Percentiles rank a stretch among this genome's conserved stretches.
Conservation (phyloP, 371 early-diverging fungal species). For the Syncephalastrum sp. region DNA sequence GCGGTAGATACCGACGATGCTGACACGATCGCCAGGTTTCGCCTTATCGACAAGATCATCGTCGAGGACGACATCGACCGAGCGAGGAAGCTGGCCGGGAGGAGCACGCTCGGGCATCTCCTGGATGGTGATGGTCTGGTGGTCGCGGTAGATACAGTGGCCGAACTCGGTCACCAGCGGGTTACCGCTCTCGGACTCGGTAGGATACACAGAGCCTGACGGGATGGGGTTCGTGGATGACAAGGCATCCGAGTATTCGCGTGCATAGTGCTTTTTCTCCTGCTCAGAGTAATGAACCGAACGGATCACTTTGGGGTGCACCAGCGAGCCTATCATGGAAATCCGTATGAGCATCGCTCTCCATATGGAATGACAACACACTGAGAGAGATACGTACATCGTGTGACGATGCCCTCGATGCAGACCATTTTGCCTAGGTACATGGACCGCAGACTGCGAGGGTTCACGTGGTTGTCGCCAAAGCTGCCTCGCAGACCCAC, state of each 20-base stretch:
- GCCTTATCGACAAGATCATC: conserved; percentile 96
- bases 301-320: conserved; percentile 94
- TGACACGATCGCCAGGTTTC: conserved; percentile 99
- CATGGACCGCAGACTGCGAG: conserved; percentile 84
- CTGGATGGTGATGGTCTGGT: conserved; percentile 95
- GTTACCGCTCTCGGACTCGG: conserved; percentile 92
- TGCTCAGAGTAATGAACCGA: conserved; percentile 95
- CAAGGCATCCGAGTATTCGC: conserved; percentile 89
- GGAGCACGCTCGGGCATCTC: conserved; percentile 99
- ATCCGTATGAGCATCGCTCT: not conserved
- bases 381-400: conserved; percentile 56
- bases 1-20: conserved; percentile 95
- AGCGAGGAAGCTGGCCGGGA: conserved; percentile 97
- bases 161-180: conserved; percentile 96
- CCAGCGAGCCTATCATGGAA: conserved; percentile 74
- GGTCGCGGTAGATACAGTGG: conserved; percentile 90
- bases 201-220: conserved; percentile 77
- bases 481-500: conserved; percentile 95
- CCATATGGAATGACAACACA: not conserved
- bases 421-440: conserved; percentile 91
- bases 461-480: conserved; percentile 89
- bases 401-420: conserved; percentile 99
- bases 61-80: conserved; percentile 95
- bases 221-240: conserved; percentile 60
- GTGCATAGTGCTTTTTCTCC: conserved; percentile 78